These are phyloP conservation scores for Amylocystis lapponica DNA, from an alignment of 768 basidiomycete genomes.

Conservation along the genomic window DNA sequence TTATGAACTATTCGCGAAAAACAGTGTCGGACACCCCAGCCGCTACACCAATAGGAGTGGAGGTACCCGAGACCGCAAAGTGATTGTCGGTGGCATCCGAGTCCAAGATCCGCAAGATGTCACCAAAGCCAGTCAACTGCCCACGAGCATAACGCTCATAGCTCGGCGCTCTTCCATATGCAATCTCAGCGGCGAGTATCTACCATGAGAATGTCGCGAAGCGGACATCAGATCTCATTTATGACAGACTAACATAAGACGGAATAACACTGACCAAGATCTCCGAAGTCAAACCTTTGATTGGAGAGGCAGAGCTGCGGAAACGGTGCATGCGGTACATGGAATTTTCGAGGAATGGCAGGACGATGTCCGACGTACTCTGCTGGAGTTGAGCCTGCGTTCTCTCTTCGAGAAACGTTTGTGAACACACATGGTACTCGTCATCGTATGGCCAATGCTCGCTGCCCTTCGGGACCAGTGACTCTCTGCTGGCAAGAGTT, in stretches of 20 bases:
- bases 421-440: constrained; percentile 54
- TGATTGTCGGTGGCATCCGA: background rate
- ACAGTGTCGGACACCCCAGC: too few species aligned
- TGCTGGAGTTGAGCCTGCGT: constrained; percentile 21
- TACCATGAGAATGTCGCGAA: constrained; percentile 18
- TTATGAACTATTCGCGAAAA: too few species aligned
- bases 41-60: constrained; percentile 9
- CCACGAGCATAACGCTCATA: constrained; percentile 57
- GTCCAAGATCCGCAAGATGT: constrained; percentile 16
- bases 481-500: constrained; percentile 35
- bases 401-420: background rate
- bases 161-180: constrained; percentile 42
- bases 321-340: constrained; percentile 83
- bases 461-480: constrained; percentile 50
- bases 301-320: constrained; percentile 67
- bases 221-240: constrained; percentile 1
- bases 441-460: constrained; percentile 80
- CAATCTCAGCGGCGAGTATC: constrained; percentile 66
- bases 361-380: constrained; percentile 50
- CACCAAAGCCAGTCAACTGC: constrained; percentile 31
- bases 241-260: background rate
- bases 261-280: constrained; percentile 52
- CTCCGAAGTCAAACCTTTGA: constrained; percentile 81
- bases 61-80: constrained; percentile 7
- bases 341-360: constrained; percentile 42